A percentile compares a stretch with the other conserved stretches of the same genome.
These are phyloP conservation scores for Chlorella ohadii DNA, from an alignment of 139 green algal genomes.

Conservation along the genomic window DNA sequence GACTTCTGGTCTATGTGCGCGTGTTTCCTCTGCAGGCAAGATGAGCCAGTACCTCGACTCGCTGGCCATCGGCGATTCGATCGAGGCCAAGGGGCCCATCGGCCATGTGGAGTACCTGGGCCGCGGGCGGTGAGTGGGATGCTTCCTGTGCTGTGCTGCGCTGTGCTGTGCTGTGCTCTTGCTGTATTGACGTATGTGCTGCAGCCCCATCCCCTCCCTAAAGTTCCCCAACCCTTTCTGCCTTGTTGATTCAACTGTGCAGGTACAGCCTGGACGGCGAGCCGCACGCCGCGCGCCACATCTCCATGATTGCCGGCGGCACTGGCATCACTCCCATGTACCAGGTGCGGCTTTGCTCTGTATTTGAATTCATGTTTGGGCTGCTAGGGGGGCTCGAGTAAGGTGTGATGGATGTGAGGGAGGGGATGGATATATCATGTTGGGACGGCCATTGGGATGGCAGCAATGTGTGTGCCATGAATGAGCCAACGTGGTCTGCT, in stretches of 20 bases:
- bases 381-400: no score
- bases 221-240: not conserved
- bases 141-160: not conserved
- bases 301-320: slow-evolving; percentile 95
- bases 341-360: no score
- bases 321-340: slow-evolving; percentile 87
- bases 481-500: no score
- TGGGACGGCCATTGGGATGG: no score
- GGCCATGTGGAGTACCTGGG: slow-evolving; percentile 93
- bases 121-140: slow-evolving; percentile 35
- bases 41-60: slow-evolving; percentile 77
- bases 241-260: not conserved
- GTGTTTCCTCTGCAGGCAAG: slow-evolving; percentile 43
- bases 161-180: not conserved
- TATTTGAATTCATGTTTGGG: no score
- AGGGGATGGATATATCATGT: no score
- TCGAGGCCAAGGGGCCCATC: slow-evolving; percentile 95
- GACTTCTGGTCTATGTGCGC: not conserved
- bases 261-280: slow-evolving; percentile 57
- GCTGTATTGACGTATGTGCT: no score
- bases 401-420: no score
- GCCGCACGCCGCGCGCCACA: slow-evolving; percentile 46
- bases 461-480: no score
- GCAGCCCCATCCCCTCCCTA: no score
- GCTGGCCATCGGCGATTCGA: slow-evolving; percentile 87